These are phyloP conservation scores for Xylaria curta DNA, from an alignment of 495 filamentous ascomycete species.

Conservation along the genomic window DNA sequence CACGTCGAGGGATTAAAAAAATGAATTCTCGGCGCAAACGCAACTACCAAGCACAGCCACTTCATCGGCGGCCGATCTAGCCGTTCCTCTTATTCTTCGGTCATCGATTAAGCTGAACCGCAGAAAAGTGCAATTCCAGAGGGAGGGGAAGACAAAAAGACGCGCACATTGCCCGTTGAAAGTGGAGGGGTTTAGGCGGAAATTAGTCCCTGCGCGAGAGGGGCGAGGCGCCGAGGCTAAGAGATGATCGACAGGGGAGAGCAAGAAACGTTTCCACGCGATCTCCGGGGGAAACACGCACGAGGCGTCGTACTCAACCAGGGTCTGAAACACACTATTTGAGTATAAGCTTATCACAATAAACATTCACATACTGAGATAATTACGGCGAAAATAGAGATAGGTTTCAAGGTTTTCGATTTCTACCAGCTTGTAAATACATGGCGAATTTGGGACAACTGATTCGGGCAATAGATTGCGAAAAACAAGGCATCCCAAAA, in stretches of 20 bases:
- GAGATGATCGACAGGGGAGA: constrained; percentile 22
- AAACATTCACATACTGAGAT: not conserved
- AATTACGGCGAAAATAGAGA: not conserved
- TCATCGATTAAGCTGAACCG: not conserved
- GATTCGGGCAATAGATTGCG: not conserved
- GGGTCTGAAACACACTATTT: constrained; percentile 20
- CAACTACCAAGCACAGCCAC: constrained; percentile 1
- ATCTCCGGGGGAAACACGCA: constrained; percentile 8
- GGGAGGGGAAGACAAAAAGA: not conserved
- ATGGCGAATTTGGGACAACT: not conserved
- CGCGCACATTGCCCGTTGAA: not conserved
- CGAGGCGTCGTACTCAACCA: not conserved
- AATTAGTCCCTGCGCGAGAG: constrained; percentile 5
- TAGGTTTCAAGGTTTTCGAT: not conserved
- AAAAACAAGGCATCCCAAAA: not conserved
- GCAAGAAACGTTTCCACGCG: not conserved
- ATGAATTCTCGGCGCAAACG: not conserved
- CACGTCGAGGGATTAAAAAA: too few species aligned
- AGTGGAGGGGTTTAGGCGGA: constrained; percentile 4
- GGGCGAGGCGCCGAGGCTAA: constrained; percentile 1
- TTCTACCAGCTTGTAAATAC: constrained; percentile 11
- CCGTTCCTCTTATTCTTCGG: not conserved
- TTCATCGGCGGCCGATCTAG: not conserved
- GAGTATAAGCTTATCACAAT: not conserved
- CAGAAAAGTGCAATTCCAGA: not conserved